These are phyloP conservation scores for Colletotrichum graminicola DNA, from an alignment of 2,329 filamentous ascomycete genomes.

Conservation along the genomic window DNA sequence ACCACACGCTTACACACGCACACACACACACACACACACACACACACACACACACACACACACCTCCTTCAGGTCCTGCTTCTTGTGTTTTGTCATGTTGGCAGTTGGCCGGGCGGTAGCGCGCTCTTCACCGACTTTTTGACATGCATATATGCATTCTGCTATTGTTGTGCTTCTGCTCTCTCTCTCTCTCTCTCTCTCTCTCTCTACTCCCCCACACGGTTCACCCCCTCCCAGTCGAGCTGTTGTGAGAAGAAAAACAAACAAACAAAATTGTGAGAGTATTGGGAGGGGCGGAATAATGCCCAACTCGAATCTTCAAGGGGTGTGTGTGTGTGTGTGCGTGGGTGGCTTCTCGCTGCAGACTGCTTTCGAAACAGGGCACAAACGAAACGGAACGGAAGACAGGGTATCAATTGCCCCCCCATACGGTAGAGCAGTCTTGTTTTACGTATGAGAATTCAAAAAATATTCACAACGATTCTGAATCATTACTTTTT, in stretches of 20 bases:
- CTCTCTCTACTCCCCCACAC: background rate
- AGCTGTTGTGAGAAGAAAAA: background rate
- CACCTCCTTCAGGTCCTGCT: conserved; percentile 13
- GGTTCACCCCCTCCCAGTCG: background rate
- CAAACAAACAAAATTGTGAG: background rate
- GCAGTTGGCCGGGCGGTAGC: conserved; percentile 35
- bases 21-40: background rate
- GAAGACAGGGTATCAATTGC: conserved; percentile 10
- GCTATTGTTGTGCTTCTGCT: background rate
- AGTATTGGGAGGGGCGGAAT: background rate
- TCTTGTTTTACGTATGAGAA: background rate
- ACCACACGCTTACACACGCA: background rate
- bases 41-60: background rate
- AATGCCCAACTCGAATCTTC: conserved; percentile 11
- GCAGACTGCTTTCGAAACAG: background rate
- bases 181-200: background rate
- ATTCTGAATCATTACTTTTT: background rate
- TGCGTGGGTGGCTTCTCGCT: conserved; percentile 1
- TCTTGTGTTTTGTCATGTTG: conserved; percentile 30
- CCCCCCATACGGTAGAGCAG: background rate
- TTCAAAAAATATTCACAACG: conserved; percentile 1
- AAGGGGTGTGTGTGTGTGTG: conserved; percentile 1
- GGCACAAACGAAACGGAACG: conserved; percentile 2
- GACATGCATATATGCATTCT: conserved; percentile 22
- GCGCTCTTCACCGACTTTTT: conserved; percentile 41